Percentiles rank a stretch among this genome's conserved stretches.
Evolutionary conservation across 371 early-diverging fungal genomes (phyloP).

Genomic region (Mucor indicus): DNA sequence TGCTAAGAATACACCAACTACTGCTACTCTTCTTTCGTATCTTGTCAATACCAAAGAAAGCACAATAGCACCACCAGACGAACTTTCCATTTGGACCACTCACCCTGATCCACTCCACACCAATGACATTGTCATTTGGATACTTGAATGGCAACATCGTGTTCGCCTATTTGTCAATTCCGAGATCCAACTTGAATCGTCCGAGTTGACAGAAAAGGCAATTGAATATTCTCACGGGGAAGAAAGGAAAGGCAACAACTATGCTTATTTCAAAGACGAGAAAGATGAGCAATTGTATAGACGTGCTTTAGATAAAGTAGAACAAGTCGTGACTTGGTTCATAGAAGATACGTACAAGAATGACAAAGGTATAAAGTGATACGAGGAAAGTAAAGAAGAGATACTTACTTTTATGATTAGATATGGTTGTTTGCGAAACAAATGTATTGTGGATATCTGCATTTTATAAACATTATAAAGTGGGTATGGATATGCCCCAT

Average conservation of each 20-base stretch:
- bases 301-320: no score
- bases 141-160: constrained; percentile 3
- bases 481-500: neutral
- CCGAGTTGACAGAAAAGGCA: neutral
- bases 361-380: no score
- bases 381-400: no score
- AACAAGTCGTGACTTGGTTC: no score
- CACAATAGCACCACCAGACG: neutral
- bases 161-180: constrained; percentile 5
- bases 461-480: neutral
- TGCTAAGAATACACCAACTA: neutral
- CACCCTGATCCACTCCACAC: constrained; percentile 7
- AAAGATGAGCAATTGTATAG: no score
- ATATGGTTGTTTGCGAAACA: constrained; percentile 1
- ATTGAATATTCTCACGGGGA: neutral
- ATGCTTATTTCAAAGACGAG: no score
- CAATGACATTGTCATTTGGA: constrained; percentile 7
- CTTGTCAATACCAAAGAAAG: neutral
- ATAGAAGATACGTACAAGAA: no score
- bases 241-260: no score
- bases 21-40: constrained; percentile 1
- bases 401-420: no score
- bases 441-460: constrained; percentile 5
- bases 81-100: constrained; percentile 6
- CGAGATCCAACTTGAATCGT: constrained; percentile 1